Percentiles rank a stretch among this genome's conserved stretches.
These are phyloP conservation scores for Biscogniauxia sp. DNA, from an alignment of 2,329 filamentous ascomycete genomes.

Conservation along the genomic window DNA sequence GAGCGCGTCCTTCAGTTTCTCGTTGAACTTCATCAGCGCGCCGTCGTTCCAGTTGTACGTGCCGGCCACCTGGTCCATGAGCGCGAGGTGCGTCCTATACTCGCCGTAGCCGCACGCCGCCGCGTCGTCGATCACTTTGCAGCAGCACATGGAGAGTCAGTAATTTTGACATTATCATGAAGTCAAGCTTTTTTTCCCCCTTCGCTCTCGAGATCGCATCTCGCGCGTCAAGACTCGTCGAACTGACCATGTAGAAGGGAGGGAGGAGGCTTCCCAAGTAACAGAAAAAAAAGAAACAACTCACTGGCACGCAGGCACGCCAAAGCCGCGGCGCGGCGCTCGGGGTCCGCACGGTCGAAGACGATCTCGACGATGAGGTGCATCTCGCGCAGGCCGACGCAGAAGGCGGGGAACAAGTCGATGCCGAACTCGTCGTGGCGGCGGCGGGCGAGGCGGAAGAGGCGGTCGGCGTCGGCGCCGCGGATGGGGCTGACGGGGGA, in stretches of 20 bases:
- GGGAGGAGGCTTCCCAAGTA: too few species aligned
- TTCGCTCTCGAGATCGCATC: too few species aligned
- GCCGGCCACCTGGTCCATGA: conserved; percentile 44
- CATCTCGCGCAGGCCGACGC: conserved; percentile 43
- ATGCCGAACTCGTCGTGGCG: conserved; percentile 36
- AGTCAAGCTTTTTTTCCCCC: too few species aligned
- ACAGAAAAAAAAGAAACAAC: too few species aligned
- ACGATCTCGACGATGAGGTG: conserved; percentile 38
- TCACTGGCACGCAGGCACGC: conserved; percentile 24
- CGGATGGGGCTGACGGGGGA: conserved; percentile 45
- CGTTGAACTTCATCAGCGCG: conserved; percentile 40
- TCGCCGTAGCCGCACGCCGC: conserved; percentile 41
- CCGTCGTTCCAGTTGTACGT: conserved; percentile 43
- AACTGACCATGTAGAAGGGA: too few species aligned
- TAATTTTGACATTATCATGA: too few species aligned
- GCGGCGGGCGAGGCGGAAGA: conserved; percentile 36
- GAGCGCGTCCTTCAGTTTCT: conserved; percentile 41
- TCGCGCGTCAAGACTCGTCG: too few species aligned
- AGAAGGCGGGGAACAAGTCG: conserved; percentile 41
- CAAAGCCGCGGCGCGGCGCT: conserved; percentile 24
- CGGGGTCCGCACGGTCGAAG: conserved; percentile 29
- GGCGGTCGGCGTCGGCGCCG: conserved; percentile 38
- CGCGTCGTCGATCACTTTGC: conserved; percentile 35
- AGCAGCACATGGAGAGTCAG: too few species aligned
- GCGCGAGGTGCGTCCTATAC: conserved; percentile 42